Percentiles rank a stretch among this genome's conserved stretches.
Evolutionary conservation across 495 filamentous ascomycete genomes (phyloP).

Genomic region (Aspergillus saccharolyticus): DNA sequence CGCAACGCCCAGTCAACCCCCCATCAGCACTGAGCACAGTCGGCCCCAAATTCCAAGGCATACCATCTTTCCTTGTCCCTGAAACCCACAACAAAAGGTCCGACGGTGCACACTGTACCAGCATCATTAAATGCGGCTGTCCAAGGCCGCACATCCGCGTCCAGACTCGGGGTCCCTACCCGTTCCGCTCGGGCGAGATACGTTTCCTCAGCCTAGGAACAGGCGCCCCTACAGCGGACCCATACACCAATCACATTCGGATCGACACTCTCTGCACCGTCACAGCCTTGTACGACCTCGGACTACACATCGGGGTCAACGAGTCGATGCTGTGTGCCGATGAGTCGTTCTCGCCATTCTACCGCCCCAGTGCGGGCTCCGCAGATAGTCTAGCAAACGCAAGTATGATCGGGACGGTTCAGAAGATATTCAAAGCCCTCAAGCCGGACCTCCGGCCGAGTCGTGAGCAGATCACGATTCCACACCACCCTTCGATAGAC

Average conservation of each 20-base stretch:
- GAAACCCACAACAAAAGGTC: conserved; percentile 5
- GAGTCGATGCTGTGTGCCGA: conserved; percentile 22
- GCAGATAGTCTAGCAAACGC: conserved; percentile 6
- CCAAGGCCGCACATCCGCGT: conserved; percentile 15
- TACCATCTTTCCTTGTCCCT: conserved; percentile 12
- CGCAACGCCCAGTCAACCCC: background rate
- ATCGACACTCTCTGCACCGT: conserved; percentile 22
- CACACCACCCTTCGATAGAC: conserved; percentile 26
- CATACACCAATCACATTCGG: conserved; percentile 23
- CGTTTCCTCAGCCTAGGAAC: conserved; percentile 10
- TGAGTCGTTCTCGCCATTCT: conserved; percentile 22
- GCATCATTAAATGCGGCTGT: conserved; percentile 15
- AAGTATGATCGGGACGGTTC: conserved; percentile 12
- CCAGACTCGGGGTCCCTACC: background rate
- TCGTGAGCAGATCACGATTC: conserved; percentile 23
- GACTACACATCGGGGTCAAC: conserved; percentile 21
- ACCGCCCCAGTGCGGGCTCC: conserved; percentile 5
- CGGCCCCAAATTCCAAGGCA: background rate
- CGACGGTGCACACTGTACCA: conserved; percentile 10
- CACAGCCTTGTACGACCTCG: conserved; percentile 12
- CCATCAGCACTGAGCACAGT: background rate
- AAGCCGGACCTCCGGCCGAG: conserved; percentile 26
- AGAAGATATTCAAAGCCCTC: conserved; percentile 19
- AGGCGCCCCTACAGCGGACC: conserved; percentile 13
- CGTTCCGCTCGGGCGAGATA: conserved; percentile 1